Evolutionary conservation across 129 eudicot species (phyloP), one percentile per base, ranked within the genome.

Genomic region (Pulicaria dysenterica): DNA sequence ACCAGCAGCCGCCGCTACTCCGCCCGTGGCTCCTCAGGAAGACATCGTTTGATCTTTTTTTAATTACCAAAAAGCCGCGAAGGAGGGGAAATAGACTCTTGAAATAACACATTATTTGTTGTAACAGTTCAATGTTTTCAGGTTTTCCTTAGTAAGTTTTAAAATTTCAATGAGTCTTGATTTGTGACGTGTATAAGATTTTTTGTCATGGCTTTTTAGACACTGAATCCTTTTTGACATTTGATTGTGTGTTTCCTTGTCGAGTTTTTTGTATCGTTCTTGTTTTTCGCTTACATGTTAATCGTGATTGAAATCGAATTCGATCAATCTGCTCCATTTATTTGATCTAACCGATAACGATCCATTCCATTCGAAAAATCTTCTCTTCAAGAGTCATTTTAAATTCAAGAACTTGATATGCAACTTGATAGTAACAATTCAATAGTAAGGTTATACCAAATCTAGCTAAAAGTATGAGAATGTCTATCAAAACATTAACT

Each of bases 1-100:
- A 40, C 81, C 92, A 6, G 79, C 85, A 17, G 77, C 83, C 5
- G 58, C 73, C 46, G 58, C 54, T 45, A 60, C 82, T 58, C 69
- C 80, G 14, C 46, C 64, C 5, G 60, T 73, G 61, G 56, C 85
- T 73, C 83, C 89, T 69, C 87, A 70, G 19, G 75, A 76, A 49
- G 82, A 84, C 73, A 70, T 60, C 46, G 88, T 72, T 61, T 80
- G 65, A 80, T 60, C 72, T 50, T 42, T 64, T 50, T 31, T 14
- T 13, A 8, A 42, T 17, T 24, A 14, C 73, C 56, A 58, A 67
- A 67, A 57, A n/a, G 80, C 53, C 44, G 15, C 43, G 1, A 13
- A 17, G 43, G 62, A 51, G 66, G 69, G 78, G 51, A 17, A 72
- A 39, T 12, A 44, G 47, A 53, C 43, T 58, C 75, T 59, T 58